Evolutionary conservation across 352 stramenopile species (phyloP), one percentile per base, ranked within the genome.

Genomic region (Blastocystis sp.): DNA sequence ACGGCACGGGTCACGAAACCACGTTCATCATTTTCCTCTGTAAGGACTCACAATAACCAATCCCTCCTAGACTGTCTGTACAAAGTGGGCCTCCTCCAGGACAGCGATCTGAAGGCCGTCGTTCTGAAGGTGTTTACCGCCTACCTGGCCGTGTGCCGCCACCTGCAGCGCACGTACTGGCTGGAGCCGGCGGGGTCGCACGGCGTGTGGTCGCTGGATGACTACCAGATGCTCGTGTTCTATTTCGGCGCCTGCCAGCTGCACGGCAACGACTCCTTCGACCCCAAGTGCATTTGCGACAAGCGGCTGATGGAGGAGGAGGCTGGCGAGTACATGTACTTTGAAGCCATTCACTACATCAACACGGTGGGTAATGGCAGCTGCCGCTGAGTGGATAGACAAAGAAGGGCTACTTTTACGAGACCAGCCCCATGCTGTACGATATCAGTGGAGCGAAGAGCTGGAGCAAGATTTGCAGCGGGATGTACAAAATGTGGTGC

Each of bases 161-260:
- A 88, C 48, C 64, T 88, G 6, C 78, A 88, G 54, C 78, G 61
- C 38, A 54, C 52, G 10, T 88, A 88, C 17, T 88, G 78, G 78
- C 92, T 99, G 10, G 97, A 99, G 91, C 96, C 97, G 9, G 97
- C 97, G 28, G 97, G 97, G n/a, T 98, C 93, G 28, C 96, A 99
- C 90, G 97, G 97, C 52, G 96, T 98, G 38, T 99, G 97, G 96
- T 96, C 95, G 34, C 92, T 99, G 60, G 97, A 99, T 90, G 96
- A 99, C 92, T 99, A 98, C 91, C 96, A 99, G 89, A 98, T 96
- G 89, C 91, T 99, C 45, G 93, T 95, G 0, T 99, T 99, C 90
- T 97, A 98, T 90, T 98, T 98, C 93, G 96, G 97, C 65, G 94
- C 96, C 34, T 94, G 95, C 76, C 96, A 99, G 90, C 92, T 98